Percentiles rank a stretch among this genome's conserved stretches.
phyloP scores from a whole-genome alignment of 2,329 filamentous ascomycete genomes.

The Cytospora chrysosperma region DNA sequence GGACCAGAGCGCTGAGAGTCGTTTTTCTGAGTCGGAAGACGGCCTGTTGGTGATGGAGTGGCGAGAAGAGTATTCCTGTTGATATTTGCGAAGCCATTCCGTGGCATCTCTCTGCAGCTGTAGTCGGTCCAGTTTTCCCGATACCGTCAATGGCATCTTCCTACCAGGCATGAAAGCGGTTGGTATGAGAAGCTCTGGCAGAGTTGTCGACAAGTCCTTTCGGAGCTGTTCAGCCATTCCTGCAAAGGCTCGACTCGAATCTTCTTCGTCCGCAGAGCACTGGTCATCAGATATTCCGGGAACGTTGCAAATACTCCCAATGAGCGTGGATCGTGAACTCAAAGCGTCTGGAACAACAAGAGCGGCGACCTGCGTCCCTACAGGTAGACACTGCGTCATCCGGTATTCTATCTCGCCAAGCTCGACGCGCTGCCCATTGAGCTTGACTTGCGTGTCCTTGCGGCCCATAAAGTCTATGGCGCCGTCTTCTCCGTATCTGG shows the following conservation, averaged over 20 bases:
- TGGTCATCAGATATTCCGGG: constrained; percentile 30
- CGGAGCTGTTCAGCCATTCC: neutral
- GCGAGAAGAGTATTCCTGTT: neutral
- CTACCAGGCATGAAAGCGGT: neutral
- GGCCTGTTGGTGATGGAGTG: neutral
- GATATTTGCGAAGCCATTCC: neutral
- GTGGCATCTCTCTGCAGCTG: neutral
- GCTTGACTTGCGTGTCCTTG: constrained; percentile 53
- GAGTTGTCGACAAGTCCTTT: neutral
- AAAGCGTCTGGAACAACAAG: neutral
- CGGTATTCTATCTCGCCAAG: constrained; percentile 34
- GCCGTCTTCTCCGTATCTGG: constrained; percentile 35
- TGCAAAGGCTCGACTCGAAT: neutral
- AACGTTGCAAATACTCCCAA: no score
- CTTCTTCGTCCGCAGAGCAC: constrained; percentile 37
- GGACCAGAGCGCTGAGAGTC: constrained; percentile 17
- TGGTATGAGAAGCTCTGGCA: neutral
- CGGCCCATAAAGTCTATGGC: constrained; percentile 31
- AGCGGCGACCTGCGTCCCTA: constrained; percentile 19
- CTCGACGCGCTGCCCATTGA: constrained; percentile 52
- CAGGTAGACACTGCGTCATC: no score
- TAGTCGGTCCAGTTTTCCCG: neutral
- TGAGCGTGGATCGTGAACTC: no score
- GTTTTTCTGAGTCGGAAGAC: neutral
- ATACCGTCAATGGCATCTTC: neutral